These are phyloP conservation scores for Penicillium sp. DNA, from an alignment of 2,329 filamentous ascomycete genomes.

Conservation along the genomic window DNA sequence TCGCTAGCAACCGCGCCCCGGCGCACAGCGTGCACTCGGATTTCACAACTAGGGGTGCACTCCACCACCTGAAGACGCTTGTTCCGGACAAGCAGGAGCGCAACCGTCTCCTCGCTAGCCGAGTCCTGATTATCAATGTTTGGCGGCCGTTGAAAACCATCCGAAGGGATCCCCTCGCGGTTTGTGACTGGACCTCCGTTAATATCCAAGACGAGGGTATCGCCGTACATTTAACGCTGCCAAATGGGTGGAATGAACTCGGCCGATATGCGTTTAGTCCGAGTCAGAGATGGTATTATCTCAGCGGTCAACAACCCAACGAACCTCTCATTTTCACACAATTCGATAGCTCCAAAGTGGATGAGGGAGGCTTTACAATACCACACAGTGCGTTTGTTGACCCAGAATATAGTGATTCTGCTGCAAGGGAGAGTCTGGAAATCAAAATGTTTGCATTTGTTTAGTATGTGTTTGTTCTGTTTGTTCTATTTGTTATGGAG, in stretches of 20 bases:
- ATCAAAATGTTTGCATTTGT: constrained; percentile 42
- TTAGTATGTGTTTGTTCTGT: neutral
- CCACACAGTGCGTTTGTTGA: constrained; percentile 56
- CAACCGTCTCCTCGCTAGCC: constrained; percentile 10
- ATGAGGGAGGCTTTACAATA: constrained; percentile 24
- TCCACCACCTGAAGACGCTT: constrained; percentile 10
- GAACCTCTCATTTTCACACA: constrained; percentile 26
- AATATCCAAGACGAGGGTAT: constrained; percentile 12
- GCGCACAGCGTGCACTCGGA: constrained; percentile 23
- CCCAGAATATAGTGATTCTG: constrained; percentile 38
- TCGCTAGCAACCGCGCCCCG: constrained; percentile 19
- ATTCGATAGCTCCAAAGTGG: constrained; percentile 17
- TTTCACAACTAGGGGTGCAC: constrained; percentile 11
- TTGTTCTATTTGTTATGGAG: neutral
- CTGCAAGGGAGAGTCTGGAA: constrained; percentile 56
- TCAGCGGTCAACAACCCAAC: constrained; percentile 17
- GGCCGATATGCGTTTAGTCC: constrained; percentile 16
- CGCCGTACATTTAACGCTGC: constrained; percentile 13
- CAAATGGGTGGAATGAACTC: constrained; percentile 17
- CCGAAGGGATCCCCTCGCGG: constrained; percentile 22
- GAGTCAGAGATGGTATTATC: constrained; percentile 20
- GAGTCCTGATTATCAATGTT: constrained; percentile 23
- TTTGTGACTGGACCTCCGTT: constrained; percentile 24
- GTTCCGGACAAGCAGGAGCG: constrained; percentile 12
- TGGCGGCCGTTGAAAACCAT: constrained; percentile 28